phyloP scores from a whole-genome alignment of 208 protist species.

The Crithidia brevicula region DNA sequence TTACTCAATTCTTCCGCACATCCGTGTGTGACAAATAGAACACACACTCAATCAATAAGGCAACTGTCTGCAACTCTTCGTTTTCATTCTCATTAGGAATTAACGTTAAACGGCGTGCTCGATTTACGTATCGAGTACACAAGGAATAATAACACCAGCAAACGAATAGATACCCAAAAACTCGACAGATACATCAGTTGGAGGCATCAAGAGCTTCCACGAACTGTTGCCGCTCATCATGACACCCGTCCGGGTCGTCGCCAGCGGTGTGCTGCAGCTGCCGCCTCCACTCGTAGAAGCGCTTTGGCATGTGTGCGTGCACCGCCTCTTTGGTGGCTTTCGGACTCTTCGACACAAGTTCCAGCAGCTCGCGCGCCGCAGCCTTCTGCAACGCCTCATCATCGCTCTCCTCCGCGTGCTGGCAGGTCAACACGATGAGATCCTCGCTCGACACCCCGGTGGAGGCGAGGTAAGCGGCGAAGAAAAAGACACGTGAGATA shows the following conservation, averaged over 20 bases:
- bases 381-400: slow-evolving; percentile 46
- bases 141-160: neutral
- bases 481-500: slow-evolving; percentile 46
- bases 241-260: neutral
- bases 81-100: too few species aligned
- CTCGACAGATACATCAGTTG: neutral
- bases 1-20: too few species aligned
- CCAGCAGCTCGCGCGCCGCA: slow-evolving; percentile 40
- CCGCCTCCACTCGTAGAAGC: slow-evolving; percentile 39
- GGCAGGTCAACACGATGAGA: slow-evolving; percentile 34
- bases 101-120: too few species aligned
- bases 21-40: too few species aligned
- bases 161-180: neutral
- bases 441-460: slow-evolving; percentile 41
- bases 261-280: slow-evolving; percentile 33
- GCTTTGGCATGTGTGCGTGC: slow-evolving; percentile 34
- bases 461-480: slow-evolving; percentile 55
- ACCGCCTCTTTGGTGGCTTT: slow-evolving; percentile 34
- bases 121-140: too few species aligned
- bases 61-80: too few species aligned
- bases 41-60: too few species aligned
- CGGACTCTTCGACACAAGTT: slow-evolving; percentile 36
- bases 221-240: slow-evolving; percentile 26
- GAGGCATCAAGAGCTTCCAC: slow-evolving; percentile 3
- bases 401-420: slow-evolving; percentile 19